A percentile compares a stretch with the other conserved stretches of the same genome.
These are phyloP conservation scores for Rhizopus arrhizus DNA, from an alignment of 371 early-diverging fungal species.

Conservation along the genomic window DNA sequence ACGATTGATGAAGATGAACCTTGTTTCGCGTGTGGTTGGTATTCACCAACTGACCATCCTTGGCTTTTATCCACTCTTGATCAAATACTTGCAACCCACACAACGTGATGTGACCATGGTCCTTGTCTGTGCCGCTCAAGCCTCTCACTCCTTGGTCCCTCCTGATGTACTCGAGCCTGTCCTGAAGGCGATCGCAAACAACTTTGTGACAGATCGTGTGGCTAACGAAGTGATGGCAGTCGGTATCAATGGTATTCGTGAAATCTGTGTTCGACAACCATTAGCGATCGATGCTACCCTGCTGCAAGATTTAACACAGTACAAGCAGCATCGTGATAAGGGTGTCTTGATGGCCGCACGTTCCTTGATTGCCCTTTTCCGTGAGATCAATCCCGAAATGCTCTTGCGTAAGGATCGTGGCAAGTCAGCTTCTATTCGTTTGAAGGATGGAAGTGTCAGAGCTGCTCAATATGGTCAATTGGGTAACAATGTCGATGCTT, in stretches of 20 bases:
- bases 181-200: constrained; percentile 88
- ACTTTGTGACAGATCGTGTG: constrained; percentile 91
- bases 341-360: constrained; percentile 89
- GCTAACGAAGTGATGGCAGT: constrained; percentile 93
- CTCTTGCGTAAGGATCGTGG: constrained; percentile 91
- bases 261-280: constrained; percentile 88
- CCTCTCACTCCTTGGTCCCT: constrained; percentile 88
- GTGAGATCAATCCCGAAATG: constrained; percentile 93
- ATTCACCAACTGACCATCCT: constrained; percentile 90
- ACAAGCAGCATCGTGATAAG: constrained; percentile 91
- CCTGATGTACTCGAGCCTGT: constrained; percentile 88
- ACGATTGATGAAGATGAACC: constrained; percentile 86
- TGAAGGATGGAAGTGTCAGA: constrained; percentile 67
- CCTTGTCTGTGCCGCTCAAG: constrained; percentile 89
- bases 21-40: constrained; percentile 92
- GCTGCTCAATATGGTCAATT: constrained; percentile 71
- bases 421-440: constrained; percentile 72
- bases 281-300: constrained; percentile 87
- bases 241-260: constrained; percentile 90
- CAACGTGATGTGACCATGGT: constrained; percentile 92
- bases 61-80: constrained; percentile 84
- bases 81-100: constrained; percentile 91
- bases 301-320: constrained; percentile 86
- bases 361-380: constrained; percentile 84
- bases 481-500: constrained; percentile 57